Evolutionary conservation across 1,139 yeast species (phyloP), one percentile per base, ranked within the genome.

Genomic region (Yamadazyma mexicana): DNA sequence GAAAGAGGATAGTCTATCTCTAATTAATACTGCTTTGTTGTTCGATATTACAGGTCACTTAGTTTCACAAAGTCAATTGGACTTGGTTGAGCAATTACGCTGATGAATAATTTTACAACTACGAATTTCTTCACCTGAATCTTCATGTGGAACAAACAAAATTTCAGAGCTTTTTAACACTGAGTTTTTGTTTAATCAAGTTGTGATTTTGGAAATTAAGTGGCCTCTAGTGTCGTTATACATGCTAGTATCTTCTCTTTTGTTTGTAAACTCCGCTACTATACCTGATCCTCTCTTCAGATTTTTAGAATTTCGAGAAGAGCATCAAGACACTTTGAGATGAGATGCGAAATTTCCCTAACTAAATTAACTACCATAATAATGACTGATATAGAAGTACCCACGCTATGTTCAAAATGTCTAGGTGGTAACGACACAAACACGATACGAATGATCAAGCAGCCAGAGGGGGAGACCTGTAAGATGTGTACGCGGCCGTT

Each of bases 401-500:
- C 87, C 0, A 80, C 81, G 0, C 68, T 89, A 4, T 89, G 97
- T 59, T 81, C 79, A 32, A 55, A 58, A 23, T 91, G 98, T 55
- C 66, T 87, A 14, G 96, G 96, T 0, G 58, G 73, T 1, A 77
- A 79, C 39, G 29, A 26, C 8, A 8, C 5, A 20, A 75, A 79
- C 15, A 76, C 81, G 48, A 59, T 86, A 14, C 79, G 87, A 35
- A 81, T 91, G 86, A 74, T 81, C 5, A 74, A 86, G 48, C 92
- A 85, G 42, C 64, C 65, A n/a, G 66, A 75, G 38, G 97, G 96
- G 1, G 85, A 78, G 12, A 86, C 85, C 54, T 84, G 92, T 54
- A 80, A 79, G 52, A 67, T 86, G 15, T 91, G 98, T 54, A 84
- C 95, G 0, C 66, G 95, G 35, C 91, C 96, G 0, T 91, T 84